Evolutionary conservation across 202 grass and related monocot genomes (phyloP), one percentile per base, ranked within the genome.

Genomic region (Digitaria exilis): DNA sequence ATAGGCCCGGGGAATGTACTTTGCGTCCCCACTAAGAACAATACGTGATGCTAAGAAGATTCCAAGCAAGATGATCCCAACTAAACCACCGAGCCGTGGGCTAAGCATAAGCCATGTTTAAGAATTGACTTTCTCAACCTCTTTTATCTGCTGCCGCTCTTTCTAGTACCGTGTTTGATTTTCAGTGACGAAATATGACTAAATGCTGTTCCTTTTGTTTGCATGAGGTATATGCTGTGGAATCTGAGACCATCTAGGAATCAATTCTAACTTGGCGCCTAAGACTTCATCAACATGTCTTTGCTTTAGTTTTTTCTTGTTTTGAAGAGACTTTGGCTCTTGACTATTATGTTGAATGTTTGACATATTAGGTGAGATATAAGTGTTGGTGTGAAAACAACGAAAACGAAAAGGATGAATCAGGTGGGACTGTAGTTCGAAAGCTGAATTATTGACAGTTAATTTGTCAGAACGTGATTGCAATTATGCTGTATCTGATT

Each of bases 121-220:
- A 73, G 58, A 88, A 51, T 57, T 79, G 80, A 84, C 58, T 7
- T 69, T 35, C 56, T 1, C 7, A 11, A 42, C 58, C 64, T 71
- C 29, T 21, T 12, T 50, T 61, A n/a, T n/a, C 1, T 4, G 57
- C 35, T 78, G 10, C 19, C 2, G 10, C 65, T 1, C 48, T 16
- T 72, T 12, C 19, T 21, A n/a, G 83, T 73, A 48, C 57, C 80
- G 66, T 72, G 86, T 84, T 25, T 71, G 0, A 16, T 14, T 62
- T 49, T 13, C 24, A 46, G 7, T 29, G 35, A 39, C 37, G 37
- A 12, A 52, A 12, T 39, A 35, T 1, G 8, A 9, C 45, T 35
- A 7, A 28, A 32, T 13, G 29, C 34, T 77, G 62, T 59, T 58
- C 48, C 14, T 69, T 84, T 69, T 14, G 51, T 25, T 58, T 59